These are phyloP conservation scores for Maudiozyma turicensis DNA, from an alignment of 805 yeast genomes.

Conservation along the genomic window DNA sequence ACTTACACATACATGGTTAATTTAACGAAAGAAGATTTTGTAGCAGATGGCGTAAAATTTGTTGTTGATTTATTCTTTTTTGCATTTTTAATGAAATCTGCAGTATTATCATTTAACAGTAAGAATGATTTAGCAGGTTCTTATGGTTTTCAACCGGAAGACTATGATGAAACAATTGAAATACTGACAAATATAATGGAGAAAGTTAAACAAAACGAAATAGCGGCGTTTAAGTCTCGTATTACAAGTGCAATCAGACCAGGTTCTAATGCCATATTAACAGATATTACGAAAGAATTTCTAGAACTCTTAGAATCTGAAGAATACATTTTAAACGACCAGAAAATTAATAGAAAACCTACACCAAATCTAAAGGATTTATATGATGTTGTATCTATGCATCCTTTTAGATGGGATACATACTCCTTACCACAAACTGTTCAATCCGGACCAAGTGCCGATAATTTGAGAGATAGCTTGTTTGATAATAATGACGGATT, in stretches of 20 bases:
- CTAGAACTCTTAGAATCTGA: constrained; percentile 1
- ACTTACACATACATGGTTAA: constrained; percentile 4
- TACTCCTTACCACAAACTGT: background rate
- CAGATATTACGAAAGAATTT: constrained; percentile 1
- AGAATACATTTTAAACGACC: background rate
- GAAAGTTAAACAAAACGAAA: background rate
- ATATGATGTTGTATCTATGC: background rate
- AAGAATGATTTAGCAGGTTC: constrained; percentile 1
- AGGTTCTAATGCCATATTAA: background rate
- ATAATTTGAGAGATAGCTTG: background rate
- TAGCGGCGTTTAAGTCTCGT: background rate
- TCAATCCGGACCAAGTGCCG: background rate
- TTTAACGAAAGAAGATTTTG: constrained; percentile 7
- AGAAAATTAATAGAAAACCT: background rate
- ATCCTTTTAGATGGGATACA: background rate
- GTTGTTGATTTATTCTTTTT: constrained; percentile 15
- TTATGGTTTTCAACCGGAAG: background rate
- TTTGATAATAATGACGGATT: background rate
- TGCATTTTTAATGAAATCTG: constrained; percentile 13
- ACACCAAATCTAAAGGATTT: background rate
- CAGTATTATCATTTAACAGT: constrained; percentile 8
- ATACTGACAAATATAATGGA: background rate
- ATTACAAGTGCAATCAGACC: background rate
- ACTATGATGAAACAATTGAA: constrained; percentile 1
- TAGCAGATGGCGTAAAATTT: constrained; percentile 21